Evolutionary conservation across 768 basidiomycete species (phyloP), one percentile per base, ranked within the genome.

Genomic region (Leucosporidium scottii): DNA sequence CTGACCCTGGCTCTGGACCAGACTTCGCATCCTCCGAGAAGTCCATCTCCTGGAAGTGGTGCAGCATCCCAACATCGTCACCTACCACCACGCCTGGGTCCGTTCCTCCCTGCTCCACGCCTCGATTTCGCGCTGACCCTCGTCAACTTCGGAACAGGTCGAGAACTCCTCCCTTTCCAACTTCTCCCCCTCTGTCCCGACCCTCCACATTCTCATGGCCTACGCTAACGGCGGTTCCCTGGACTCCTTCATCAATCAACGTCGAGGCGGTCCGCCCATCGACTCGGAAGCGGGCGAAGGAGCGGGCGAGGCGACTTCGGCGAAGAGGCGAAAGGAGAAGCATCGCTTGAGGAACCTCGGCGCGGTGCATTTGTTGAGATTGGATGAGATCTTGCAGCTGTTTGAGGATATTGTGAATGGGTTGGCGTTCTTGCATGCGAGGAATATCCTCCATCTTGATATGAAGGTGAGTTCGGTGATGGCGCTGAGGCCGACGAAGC

Each of bases 11-110:
- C 15, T 3, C 44, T 47, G 6, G 34, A 25, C 18, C 39, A 47
- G 28, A 9, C 68, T 77, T 31, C 75, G 74, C 50, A 77, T 79
- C 71, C 69, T 78, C 4, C 71, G 74, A 2, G 78, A 78, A 65
- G 79, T 81, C 6, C 70, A 77, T 47, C 72, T 80, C 10, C 76
- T 80, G 55, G 79, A 81, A 55, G 67, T 74, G 3, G 65, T 79
- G 1, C 70, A 78, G 49, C 80, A 81, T 67, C 78, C 77, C n/a
- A 80, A 81, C 61, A 78, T 81, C 73, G 77, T 79, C 62, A 74
- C 78, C 18, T 80, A 80, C 59, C 79, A 80, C 68, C 79, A 79
- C 61, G 77, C 79, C 13, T 81, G 80, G 79, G 78, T 80, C 44
- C 78, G 79, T 48, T 67, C 72, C 18, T 76, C 78, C 2, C 18